Conservation (phyloP, 352 stramenopile species). For the Globisporangium sylvaticum region DNA sequence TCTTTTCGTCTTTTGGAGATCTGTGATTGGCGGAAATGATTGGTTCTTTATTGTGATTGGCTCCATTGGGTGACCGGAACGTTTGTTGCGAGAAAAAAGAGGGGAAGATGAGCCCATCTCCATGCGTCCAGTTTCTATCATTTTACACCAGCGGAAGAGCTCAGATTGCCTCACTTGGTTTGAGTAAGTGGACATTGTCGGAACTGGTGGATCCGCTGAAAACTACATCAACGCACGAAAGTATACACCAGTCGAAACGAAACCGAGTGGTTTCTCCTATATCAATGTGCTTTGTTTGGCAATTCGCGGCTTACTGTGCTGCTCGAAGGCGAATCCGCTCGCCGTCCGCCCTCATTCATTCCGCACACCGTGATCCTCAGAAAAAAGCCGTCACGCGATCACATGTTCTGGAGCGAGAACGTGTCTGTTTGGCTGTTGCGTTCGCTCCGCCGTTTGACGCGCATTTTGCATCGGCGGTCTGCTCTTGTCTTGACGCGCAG, state of each 20-base stretch:
- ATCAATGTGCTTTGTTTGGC: not conserved
- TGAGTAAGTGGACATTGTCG: not conserved
- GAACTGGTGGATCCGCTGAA: not conserved
- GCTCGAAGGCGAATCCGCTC: not conserved
- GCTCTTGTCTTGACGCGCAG: not conserved
- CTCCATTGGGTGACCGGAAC: not conserved
- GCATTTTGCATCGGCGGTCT: not conserved
- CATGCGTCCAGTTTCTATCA: not conserved
- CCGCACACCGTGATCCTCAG: not conserved
- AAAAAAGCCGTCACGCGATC: slow-evolving; percentile 2
- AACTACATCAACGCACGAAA: not conserved
- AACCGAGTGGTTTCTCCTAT: not conserved
- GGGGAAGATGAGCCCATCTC: not conserved
- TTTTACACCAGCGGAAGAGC: slow-evolving; percentile 1
- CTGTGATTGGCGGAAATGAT: not conserved
- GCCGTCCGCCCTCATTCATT: too few relatives aligned
- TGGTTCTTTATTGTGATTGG: slow-evolving; percentile 1
- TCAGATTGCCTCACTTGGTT: not conserved
- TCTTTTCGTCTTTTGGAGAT: not conserved
- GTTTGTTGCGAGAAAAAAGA: slow-evolving; percentile 1
- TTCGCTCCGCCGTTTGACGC: not conserved
- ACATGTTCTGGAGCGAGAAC: not conserved
- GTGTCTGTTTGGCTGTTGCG: not conserved
- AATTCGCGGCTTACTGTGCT: not conserved
- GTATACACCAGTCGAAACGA: not conserved